These are phyloP conservation scores for Cytospora paraplurivora DNA, from an alignment of 2,329 filamentous ascomycete genomes.

Conservation along the genomic window DNA sequence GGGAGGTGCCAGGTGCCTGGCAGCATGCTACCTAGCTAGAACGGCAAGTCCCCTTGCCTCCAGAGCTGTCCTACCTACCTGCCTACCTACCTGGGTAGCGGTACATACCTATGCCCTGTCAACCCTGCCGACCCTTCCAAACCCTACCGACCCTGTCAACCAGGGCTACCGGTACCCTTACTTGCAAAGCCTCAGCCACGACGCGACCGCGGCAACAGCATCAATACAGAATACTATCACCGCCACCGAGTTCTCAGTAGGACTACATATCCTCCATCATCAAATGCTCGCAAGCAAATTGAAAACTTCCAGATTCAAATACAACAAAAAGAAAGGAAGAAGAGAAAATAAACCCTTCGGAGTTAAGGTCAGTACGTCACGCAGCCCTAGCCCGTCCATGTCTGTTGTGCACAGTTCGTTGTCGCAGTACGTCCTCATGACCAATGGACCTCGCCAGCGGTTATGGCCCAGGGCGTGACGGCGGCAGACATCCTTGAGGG, in stretches of 20 bases:
- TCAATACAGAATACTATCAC: too few species aligned
- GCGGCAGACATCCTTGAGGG: background rate
- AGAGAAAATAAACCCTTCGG: background rate
- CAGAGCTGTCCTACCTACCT: too few species aligned
- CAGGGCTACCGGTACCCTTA: background rate
- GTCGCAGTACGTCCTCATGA: background rate
- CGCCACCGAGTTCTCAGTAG: background rate
- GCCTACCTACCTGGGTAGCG: slow-evolving; percentile 3
- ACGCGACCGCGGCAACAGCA: background rate
- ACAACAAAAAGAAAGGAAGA: background rate
- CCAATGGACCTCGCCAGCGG: background rate
- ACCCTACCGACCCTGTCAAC: background rate
- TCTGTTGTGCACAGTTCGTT: background rate
- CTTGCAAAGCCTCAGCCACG: background rate
- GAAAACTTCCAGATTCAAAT: background rate
- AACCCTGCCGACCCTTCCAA: background rate
- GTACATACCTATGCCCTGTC: background rate
- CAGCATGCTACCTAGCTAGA: slow-evolving; percentile 7
- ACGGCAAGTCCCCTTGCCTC: slow-evolving; percentile 3
- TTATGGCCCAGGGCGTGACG: background rate
- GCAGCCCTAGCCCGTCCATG: background rate
- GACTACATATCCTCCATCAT: background rate
- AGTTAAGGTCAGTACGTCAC: background rate
- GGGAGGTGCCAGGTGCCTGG: slow-evolving; percentile 9
- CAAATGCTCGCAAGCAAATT: background rate